A percentile compares a stretch with the other conserved stretches of the same genome.
phyloP scores from a whole-genome alignment of 306 rosid genomes.

The Cucumis cinereus region DNA sequence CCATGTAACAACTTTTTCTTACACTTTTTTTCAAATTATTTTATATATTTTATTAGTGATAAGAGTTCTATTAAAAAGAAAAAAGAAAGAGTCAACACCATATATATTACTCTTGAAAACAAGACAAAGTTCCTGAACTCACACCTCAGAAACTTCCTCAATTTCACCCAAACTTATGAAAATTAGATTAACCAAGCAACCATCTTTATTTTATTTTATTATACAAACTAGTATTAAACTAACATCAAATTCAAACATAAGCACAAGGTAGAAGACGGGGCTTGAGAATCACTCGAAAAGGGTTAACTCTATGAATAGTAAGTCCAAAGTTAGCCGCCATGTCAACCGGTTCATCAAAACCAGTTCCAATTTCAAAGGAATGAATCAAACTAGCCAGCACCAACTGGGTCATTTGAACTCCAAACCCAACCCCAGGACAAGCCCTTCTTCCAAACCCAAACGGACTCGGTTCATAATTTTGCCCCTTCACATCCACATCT shows the following conservation, averaged over 20 bases:
- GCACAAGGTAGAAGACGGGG: conserved; percentile 27
- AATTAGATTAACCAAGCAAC: not conserved
- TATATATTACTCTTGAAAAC: too few species aligned
- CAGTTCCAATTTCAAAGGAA: conserved; percentile 29
- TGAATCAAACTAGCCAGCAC: conserved; percentile 34
- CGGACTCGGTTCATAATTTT: conserved; percentile 31
- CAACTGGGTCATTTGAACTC: conserved; percentile 26
- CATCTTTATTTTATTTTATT: not conserved
- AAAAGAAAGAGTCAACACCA: too few species aligned
- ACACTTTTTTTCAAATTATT: too few species aligned
- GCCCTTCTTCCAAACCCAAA: conserved; percentile 51
- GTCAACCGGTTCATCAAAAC: conserved; percentile 17
- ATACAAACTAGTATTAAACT: too few species aligned
- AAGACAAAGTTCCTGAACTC: too few species aligned
- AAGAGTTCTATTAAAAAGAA: too few species aligned
- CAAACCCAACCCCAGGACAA: conserved; percentile 32
- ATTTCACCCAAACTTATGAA: too few species aligned
- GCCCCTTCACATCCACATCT: conserved; percentile 30
- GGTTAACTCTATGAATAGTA: conserved; percentile 22
- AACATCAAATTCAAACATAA: not conserved
- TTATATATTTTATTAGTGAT: too few species aligned
- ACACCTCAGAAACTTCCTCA: too few species aligned
- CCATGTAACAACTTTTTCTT: too few species aligned
- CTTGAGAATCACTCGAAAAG: conserved; percentile 27
- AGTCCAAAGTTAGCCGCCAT: conserved; percentile 36